Base-by-base conservation (phyloP, 2,329 filamentous ascomycete genomes). In the Cercospora nicotianae region DNA sequence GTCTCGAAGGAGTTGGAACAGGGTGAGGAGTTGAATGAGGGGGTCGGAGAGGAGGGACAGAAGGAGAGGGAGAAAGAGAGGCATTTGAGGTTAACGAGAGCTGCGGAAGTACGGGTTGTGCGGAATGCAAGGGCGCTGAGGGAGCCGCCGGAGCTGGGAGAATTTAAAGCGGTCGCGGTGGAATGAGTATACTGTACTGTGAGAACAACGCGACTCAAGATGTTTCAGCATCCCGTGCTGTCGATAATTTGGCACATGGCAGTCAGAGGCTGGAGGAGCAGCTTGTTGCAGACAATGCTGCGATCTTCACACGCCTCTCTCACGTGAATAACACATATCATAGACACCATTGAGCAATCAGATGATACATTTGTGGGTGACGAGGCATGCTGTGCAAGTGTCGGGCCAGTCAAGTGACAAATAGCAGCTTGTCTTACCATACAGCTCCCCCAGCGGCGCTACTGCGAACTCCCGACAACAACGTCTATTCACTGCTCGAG, bases 81-180 rank as follows among this genome's bases (percentile, higher is more conserved):
- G 74, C 89, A 92, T 79, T 80, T 95, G 70, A 85, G 90, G 63
- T 84, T 86, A 77, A 95, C 91, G 66, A 92, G 93, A 80, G 93
- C 93, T n/a, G 90, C 92, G 7, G 95, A 99, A 82, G 86, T 99
- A 72, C 88, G 90, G 77, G 85, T 98, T 48, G 90, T 96, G 63
- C 85, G 92, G 73, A 93, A 94, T 77, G 80, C 91, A 67, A 84
- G 83, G 64, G 88, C 89, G 70, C 78, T 97, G 77, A 83, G 88
- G 63, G 80, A 87, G 68, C 94, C 94, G 10, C 92, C 92, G 0
- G 80, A 85, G 53, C 80, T 90, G 9, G 83, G 87, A 72, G 73
- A 73, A 90, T 93, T 80, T 82, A 83, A 70, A 89, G 90, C 77
- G 67, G 79, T 75, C 78, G 72, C 71, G 39, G 75, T 83, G 58